Conservation (phyloP, 2,329 filamentous ascomycete genomes). For the Penicillium sp. region DNA sequence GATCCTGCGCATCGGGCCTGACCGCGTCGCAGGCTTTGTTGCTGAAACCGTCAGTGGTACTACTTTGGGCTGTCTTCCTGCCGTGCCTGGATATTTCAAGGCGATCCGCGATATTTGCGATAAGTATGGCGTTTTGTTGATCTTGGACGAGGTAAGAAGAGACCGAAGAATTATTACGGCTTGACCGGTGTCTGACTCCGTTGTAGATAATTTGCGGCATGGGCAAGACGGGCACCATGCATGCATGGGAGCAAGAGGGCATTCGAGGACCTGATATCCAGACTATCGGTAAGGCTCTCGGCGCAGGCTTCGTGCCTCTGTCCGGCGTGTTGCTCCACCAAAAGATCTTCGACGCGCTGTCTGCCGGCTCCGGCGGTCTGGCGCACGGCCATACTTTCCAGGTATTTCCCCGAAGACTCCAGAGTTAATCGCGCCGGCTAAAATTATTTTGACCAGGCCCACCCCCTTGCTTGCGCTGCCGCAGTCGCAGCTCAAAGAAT, state of each 20-base stretch:
- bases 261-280: constrained; percentile 54
- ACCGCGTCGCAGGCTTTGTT: constrained; percentile 48
- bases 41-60: constrained; percentile 26
- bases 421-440: neutral
- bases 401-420: constrained; percentile 30
- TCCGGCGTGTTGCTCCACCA: constrained; percentile 52
- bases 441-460: constrained; percentile 13
- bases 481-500: constrained; percentile 60
- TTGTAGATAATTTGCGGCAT: constrained; percentile 56
- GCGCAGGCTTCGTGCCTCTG: constrained; percentile 41
- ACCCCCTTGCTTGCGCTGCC: constrained; percentile 52
- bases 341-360: constrained; percentile 46
- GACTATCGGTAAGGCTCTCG: constrained; percentile 56
- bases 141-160: constrained; percentile 65
- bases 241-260: constrained; percentile 54
- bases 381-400: constrained; percentile 58
- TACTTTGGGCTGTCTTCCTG: constrained; percentile 64
- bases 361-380: constrained; percentile 43
- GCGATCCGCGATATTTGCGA: constrained; percentile 66
- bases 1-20: constrained; percentile 47
- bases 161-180: neutral
- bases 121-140: constrained; percentile 65
- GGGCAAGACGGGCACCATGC: constrained; percentile 44
- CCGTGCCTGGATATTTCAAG: constrained; percentile 63
- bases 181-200: neutral